phyloP scores from a whole-genome alignment of 2,329 filamentous ascomycete genomes.

The Pestalotiopsis fici region DNA sequence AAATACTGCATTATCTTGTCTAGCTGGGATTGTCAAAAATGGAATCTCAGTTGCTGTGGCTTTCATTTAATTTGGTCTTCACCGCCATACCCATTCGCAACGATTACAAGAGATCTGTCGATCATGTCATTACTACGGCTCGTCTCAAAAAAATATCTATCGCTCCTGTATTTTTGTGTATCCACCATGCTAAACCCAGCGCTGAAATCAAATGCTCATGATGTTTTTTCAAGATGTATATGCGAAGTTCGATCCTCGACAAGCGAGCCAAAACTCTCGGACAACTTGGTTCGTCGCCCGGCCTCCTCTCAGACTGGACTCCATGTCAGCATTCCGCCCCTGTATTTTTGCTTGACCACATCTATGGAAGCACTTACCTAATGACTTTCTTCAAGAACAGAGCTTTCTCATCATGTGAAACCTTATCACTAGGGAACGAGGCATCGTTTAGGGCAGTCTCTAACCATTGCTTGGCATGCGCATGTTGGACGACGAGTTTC shows the following conservation, averaged over 20 bases:
- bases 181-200: neutral
- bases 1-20: too few relatives aligned
- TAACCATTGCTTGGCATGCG: constrained; percentile 62
- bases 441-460: constrained; percentile 57
- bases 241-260: constrained; percentile 61
- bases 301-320: constrained; percentile 59
- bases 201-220: constrained; percentile 33
- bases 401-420: constrained; percentile 60
- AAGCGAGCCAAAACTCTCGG: constrained; percentile 72
- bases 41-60: neutral
- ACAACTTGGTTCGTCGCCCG: constrained; percentile 67
- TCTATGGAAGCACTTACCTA: constrained; percentile 42
- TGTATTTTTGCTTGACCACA: neutral
- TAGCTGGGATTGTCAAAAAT: too few relatives aligned
- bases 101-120: neutral
- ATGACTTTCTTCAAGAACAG: constrained; percentile 68
- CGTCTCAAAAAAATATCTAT: neutral
- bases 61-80: neutral
- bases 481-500: constrained; percentile 61
- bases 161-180: neutral
- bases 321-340: neutral
- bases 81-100: neutral
- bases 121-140: neutral
- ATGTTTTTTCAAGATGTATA: constrained; percentile 63
- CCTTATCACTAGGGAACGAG: constrained; percentile 60